Conservation (phyloP, 306 rosid species). For the Cyamopsis tetragonoloba region DNA sequence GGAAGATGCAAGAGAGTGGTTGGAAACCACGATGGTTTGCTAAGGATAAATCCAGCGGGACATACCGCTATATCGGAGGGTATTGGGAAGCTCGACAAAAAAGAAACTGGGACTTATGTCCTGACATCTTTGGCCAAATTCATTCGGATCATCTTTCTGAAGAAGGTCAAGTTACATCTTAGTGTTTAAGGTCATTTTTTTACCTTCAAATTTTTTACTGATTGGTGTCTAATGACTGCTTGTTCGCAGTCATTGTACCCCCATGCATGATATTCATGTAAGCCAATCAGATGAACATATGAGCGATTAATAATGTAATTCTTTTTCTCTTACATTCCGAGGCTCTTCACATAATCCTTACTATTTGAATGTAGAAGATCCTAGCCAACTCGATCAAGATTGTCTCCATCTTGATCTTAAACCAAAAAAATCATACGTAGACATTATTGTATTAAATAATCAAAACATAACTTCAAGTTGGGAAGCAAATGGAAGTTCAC, state of each 20-base stretch:
- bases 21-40: constrained; percentile 97
- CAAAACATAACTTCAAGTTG: neutral
- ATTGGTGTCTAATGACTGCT: constrained; percentile 29
- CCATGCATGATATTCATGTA: constrained; percentile 49
- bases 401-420: too few species aligned
- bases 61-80: constrained; percentile 76
- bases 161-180: constrained; percentile 31
- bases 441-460: constrained; percentile 8
- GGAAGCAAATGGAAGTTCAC: neutral
- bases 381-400: too few species aligned
- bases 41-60: constrained; percentile 67
- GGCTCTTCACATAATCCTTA: neutral
- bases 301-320: constrained; percentile 36
- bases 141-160: constrained; percentile 66
- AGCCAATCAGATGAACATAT: constrained; percentile 40
- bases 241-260: constrained; percentile 26
- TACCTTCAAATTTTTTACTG: constrained; percentile 35
- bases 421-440: too few species aligned
- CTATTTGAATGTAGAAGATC: too few species aligned
- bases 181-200: constrained; percentile 29
- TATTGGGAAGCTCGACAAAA: constrained; percentile 88
- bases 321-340: neutral
- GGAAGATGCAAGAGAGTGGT: constrained; percentile 96
- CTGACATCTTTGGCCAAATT: constrained; percentile 88
- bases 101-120: constrained; percentile 82